Conservation (phyloP, 2,329 filamentous ascomycete species). For the Teratosphaeria epicoccoides region DNA sequence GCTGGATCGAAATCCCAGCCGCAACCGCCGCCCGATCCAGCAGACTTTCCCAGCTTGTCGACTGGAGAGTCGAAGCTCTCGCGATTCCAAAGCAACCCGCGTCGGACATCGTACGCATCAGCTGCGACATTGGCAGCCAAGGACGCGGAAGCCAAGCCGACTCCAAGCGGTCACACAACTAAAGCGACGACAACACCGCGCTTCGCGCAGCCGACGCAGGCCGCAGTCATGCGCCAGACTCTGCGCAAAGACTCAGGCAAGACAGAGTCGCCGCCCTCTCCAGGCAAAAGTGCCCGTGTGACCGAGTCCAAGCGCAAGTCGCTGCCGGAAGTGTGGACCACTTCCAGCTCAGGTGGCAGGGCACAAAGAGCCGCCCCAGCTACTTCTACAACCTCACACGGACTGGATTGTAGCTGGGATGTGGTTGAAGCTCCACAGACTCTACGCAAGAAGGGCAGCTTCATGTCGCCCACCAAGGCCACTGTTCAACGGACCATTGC, state of each 20-base stretch:
- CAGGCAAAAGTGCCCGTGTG: constrained; percentile 13
- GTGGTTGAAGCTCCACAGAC: constrained; percentile 1
- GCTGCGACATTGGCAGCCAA: constrained; percentile 4
- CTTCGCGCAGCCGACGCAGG: constrained; percentile 23
- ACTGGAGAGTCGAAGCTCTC: background rate
- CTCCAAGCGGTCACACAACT: background rate
- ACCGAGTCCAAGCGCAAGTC: constrained; percentile 4
- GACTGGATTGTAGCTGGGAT: background rate
- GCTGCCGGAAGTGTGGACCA: background rate
- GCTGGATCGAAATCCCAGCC: background rate
- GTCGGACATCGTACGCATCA: constrained; percentile 10
- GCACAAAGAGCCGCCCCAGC: background rate
- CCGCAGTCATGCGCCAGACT: constrained; percentile 11
- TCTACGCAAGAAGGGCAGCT: constrained; percentile 21
- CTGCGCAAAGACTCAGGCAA: constrained; percentile 12
- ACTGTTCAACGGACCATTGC: constrained; percentile 18
- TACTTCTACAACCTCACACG: background rate
- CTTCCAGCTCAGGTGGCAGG: background rate
- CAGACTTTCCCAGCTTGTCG: constrained; percentile 12
- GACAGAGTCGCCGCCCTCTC: constrained; percentile 4
- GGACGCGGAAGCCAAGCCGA: background rate
- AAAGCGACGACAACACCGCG: constrained; percentile 9
- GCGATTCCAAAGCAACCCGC: background rate
- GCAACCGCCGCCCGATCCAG: constrained; percentile 1
- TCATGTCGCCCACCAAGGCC: constrained; percentile 24